phyloP scores from a whole-genome alignment of 768 basidiomycete species.

The Psilocybe subaeruginosa region DNA sequence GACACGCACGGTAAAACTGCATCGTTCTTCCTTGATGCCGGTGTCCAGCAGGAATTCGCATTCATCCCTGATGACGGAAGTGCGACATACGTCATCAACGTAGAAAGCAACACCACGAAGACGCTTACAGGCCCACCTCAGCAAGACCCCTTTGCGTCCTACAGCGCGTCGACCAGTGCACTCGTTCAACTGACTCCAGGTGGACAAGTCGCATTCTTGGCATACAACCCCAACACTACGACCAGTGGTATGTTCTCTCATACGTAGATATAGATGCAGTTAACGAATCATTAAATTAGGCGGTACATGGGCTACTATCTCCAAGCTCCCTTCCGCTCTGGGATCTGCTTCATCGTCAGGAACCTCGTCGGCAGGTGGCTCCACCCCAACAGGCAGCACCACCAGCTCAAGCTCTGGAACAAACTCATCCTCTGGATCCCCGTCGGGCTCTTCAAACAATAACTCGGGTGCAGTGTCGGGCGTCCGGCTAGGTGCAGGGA shows the following conservation, averaged over 20 bases:
- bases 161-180: constrained; percentile 26
- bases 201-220: constrained; percentile 25
- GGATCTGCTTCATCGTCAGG: background rate
- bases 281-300: constrained; percentile 6
- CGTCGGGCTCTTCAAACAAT: background rate
- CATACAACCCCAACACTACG: constrained; percentile 25
- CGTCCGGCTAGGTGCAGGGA: background rate
- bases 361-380: background rate
- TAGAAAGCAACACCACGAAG: constrained; percentile 41
- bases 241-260: constrained; percentile 19
- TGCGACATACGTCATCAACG: constrained; percentile 63
- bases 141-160: constrained; percentile 24
- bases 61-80: constrained; percentile 64
- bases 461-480: background rate
- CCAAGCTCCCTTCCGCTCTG: constrained; percentile 19
- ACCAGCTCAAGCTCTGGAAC: background rate
- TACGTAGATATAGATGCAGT: background rate
- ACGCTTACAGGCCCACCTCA: constrained; percentile 26
- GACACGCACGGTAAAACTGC: constrained; percentile 67
- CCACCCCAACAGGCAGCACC: background rate
- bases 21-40: constrained; percentile 64
- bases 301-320: constrained; percentile 21
- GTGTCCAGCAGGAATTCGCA: constrained; percentile 71
- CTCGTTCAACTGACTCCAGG: constrained; percentile 27
- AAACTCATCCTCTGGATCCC: background rate